phyloP scores from a whole-genome alignment of 202 grass and related monocot genomes.

The Musa balbisiana region DNA sequence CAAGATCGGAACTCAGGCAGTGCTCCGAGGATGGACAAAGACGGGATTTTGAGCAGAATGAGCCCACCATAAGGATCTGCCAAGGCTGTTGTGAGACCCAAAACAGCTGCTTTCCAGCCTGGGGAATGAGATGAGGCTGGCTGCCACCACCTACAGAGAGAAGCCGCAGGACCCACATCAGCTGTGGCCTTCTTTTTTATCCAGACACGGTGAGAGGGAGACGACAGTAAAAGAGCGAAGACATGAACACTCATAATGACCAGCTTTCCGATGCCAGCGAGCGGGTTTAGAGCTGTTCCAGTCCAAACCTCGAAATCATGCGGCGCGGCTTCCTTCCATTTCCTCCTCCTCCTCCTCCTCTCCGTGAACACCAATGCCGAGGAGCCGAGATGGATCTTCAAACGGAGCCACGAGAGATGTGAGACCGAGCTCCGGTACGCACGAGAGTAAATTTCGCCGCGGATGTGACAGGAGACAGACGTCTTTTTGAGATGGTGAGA shows the following conservation, averaged over 20 bases:
- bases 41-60: neutral
- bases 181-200: neutral
- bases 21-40: neutral
- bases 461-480: too few species aligned
- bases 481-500: too few species aligned
- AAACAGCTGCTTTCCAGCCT: constrained; percentile 25
- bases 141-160: neutral
- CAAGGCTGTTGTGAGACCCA: neutral
- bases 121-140: constrained; percentile 2
- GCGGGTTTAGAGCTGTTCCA: neutral
- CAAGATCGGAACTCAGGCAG: neutral
- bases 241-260: neutral
- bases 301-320: neutral
- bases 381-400: neutral
- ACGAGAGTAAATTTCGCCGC: too few species aligned
- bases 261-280: neutral
- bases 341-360: neutral
- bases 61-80: neutral
- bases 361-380: too few species aligned
- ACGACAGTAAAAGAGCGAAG: neutral
- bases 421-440: too few species aligned
- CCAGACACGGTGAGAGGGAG: too few species aligned
- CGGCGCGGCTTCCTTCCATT: neutral
- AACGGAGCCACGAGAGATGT: too few species aligned
- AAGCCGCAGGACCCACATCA: neutral